Conservation (phyloP, 768 basidiomycete genomes). For the Naematelia encephala region DNA sequence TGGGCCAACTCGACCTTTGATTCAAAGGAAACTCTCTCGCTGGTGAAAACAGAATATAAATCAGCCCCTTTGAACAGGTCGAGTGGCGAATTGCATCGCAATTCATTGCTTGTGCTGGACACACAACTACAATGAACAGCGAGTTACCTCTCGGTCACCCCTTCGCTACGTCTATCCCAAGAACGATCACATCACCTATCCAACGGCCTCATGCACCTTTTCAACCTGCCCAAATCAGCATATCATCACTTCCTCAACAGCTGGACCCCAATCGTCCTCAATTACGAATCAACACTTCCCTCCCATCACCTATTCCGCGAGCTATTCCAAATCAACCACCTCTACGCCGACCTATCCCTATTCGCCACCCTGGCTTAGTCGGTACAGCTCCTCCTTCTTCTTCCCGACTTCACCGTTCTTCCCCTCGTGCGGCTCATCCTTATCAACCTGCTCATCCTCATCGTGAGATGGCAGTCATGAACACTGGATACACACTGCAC, state of each 20-base stretch:
- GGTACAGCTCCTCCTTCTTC: conserved; percentile 4
- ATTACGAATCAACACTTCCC: conserved; percentile 16
- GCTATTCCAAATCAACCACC: neutral
- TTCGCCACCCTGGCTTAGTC: neutral
- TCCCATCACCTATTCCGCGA: neutral
- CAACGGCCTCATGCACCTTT: neutral
- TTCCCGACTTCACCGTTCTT: neutral
- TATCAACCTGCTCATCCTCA: neutral
- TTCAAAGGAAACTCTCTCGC: too few species aligned
- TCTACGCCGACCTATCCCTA: conserved; percentile 1
- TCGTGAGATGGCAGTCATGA: neutral
- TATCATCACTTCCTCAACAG: neutral
- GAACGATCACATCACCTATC: neutral
- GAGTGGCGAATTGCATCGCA: neutral
- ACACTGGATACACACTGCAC: neutral
- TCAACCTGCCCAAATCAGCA: neutral
- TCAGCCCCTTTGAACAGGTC: too few species aligned
- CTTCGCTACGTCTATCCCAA: neutral
- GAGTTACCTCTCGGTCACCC: neutral
- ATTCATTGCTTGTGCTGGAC: neutral
- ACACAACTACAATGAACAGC: neutral
- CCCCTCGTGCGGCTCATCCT: neutral
- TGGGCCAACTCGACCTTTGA: neutral
- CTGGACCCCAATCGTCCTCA: conserved; percentile 2
- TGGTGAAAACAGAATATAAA: too few species aligned